Conservation (phyloP, 2,329 filamentous ascomycete genomes). For the Amauroascus niger region DNA sequence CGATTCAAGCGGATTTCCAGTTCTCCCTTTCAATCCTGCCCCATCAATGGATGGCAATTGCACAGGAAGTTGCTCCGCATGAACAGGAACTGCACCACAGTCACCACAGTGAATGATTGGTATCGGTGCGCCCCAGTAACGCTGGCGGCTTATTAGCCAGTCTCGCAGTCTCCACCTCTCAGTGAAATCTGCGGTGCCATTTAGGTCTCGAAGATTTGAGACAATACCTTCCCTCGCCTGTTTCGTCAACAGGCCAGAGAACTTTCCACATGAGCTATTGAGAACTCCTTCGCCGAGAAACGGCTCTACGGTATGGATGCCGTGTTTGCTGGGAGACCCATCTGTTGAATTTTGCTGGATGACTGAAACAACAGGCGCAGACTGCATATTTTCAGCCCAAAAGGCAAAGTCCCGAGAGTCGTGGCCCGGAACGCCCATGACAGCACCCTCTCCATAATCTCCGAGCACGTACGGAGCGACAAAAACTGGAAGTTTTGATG, state of each 20-base stretch:
- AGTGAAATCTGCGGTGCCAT: slow-evolving; percentile 50
- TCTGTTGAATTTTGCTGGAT: slow-evolving; percentile 40
- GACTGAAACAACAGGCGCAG: slow-evolving; percentile 54
- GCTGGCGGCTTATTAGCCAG: slow-evolving; percentile 85
- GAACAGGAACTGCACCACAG: slow-evolving; percentile 73
- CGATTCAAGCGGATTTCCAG: slow-evolving; percentile 66
- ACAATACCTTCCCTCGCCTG: slow-evolving; percentile 55
- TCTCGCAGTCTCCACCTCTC: slow-evolving; percentile 75
- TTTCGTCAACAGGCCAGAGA: slow-evolving; percentile 53
- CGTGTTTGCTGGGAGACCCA: slow-evolving; percentile 27
- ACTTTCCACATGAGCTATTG: slow-evolving; percentile 55
- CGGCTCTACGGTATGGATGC: slow-evolving; percentile 30
- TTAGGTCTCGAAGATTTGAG: slow-evolving; percentile 38
- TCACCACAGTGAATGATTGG: slow-evolving; percentile 71
- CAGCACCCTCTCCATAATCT: slow-evolving; percentile 75
- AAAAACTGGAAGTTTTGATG: slow-evolving; percentile 57
- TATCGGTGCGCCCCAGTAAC: slow-evolving; percentile 87
- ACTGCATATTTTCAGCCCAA: slow-evolving; percentile 60
- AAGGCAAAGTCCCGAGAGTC: slow-evolving; percentile 70
- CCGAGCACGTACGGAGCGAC: slow-evolving; percentile 77
- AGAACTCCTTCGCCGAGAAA: slow-evolving; percentile 59
- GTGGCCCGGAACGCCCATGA: slow-evolving; percentile 87
- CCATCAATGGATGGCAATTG: slow-evolving; percentile 58
- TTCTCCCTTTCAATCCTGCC: slow-evolving; percentile 58
- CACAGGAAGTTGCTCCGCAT: slow-evolving; percentile 66